Percentiles rank a stretch among this genome's conserved stretches.
phyloP scores from a whole-genome alignment of 257 asterid genomes.

The Solanum phureja region DNA sequence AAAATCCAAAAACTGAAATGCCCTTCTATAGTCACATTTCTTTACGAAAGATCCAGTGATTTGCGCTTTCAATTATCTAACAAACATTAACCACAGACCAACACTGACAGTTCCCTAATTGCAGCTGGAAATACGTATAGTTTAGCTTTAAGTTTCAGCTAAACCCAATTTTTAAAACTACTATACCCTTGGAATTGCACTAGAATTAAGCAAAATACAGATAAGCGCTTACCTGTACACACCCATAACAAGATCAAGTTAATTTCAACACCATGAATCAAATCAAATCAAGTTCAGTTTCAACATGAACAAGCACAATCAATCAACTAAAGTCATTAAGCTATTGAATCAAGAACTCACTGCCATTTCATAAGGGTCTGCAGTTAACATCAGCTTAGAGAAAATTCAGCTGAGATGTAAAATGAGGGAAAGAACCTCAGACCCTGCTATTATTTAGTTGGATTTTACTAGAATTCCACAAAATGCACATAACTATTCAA shows the following conservation, averaged over 20 bases:
- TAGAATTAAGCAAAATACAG: not conserved
- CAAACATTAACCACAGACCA: not conserved
- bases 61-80: not conserved
- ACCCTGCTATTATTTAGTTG: too few species aligned
- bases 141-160: not conserved
- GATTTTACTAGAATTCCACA: not conserved
- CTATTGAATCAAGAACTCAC: slow-evolving; percentile 11
- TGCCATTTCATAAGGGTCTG: slow-evolving; percentile 16
- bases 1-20: not conserved
- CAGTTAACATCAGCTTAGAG: too few species aligned
- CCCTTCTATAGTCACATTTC: not conserved
- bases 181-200: not conserved
- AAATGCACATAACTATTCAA: not conserved
- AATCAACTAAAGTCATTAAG: not conserved
- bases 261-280: not conserved
- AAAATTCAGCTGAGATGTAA: not conserved
- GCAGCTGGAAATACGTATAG: not conserved
- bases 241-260: not conserved
- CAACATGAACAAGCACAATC: not conserved
- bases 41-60: not conserved
- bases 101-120: not conserved
- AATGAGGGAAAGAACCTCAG: not conserved
- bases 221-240: not conserved
- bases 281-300: not conserved
- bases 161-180: not conserved